Base-by-base conservation (phyloP, 2,329 filamentous ascomycete genomes). In the Fusarium torulosum region DNA sequence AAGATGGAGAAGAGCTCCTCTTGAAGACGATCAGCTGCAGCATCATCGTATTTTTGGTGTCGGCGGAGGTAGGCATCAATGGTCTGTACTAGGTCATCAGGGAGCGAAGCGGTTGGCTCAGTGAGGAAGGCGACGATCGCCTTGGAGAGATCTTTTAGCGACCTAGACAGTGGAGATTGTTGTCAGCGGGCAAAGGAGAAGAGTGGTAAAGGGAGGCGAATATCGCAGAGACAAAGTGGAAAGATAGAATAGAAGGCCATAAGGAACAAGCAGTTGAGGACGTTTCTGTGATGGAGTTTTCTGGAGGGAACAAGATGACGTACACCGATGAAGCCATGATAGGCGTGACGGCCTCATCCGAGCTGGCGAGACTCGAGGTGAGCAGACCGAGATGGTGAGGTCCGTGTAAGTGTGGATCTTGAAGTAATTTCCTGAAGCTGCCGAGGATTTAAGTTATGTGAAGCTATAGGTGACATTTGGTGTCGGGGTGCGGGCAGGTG, bases 1-100 rank as follows among this genome's bases (percentile, higher is more conserved):
- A 90, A 93, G 53, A 92, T 84, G 23, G 83, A 78, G 40, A 90
- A 80, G 9, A 96, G 83, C 71, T 94, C 91, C 40, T 93, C 91
- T 64, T 93, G 88, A 50, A 94, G 83, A 58, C 89, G 88, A 68
- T 92, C 90, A n/a, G 88, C 85, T 40, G 88, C 84, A 56, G 84
- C 79, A 51, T 93, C 90, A 72, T 94, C 91, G 66, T 87, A 85
- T 69, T 86, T 85, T 56, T 86, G 81, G 75, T 92, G 88, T 72
- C 88, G 89, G 44, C 89, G 85, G 49, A 93, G 82, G 78, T 93
- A 95, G 60, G 81, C 81, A 55, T 89, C 84, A 66, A 94, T 88
- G 52, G 87, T 81, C 40, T 84, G 79, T 68, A 84, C 77, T 52
- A 93, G 81, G 58, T 90, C 87, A 67, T 90, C 84, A 45, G 92